Evolutionary conservation across 257 asterid species (phyloP).

Genomic region (Catharanthus roseus): DNA sequence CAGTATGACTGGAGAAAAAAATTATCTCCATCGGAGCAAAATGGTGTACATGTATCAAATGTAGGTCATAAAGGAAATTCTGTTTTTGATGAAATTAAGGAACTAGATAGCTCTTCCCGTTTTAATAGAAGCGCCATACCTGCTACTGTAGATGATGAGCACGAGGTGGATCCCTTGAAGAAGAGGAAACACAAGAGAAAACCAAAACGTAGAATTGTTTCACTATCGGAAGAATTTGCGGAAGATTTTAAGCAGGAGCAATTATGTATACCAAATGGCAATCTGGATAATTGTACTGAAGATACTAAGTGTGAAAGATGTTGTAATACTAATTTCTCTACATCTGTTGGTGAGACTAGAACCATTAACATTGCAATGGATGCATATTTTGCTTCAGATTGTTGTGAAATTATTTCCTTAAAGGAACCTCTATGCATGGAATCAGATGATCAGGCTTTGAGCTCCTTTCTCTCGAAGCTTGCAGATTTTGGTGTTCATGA

Average conservation of each 20-base stretch:
- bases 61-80: conserved; percentile 27
- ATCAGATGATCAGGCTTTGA: conserved; percentile 25
- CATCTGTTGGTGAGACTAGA: conserved; percentile 13
- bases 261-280: conserved; percentile 33
- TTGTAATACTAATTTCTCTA: conserved; percentile 21
- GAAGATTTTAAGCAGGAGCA: conserved; percentile 29
- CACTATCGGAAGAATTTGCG: conserved; percentile 56
- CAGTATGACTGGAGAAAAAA: conserved; percentile 18
- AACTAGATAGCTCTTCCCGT: conserved; percentile 22
- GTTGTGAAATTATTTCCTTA: conserved; percentile 19
- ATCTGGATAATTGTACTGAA: conserved; percentile 28
- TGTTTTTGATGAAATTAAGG: conserved; percentile 23
- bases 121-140: conserved; percentile 19
- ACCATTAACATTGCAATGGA: conserved; percentile 11
- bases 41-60: conserved; percentile 30
- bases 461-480: conserved; percentile 30
- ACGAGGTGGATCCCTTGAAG: conserved; percentile 38
- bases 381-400: conserved; percentile 10
- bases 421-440: conserved; percentile 18
- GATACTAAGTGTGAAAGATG: conserved; percentile 23
- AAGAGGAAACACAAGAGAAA: conserved; percentile 41
- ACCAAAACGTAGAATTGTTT: conserved; percentile 54
- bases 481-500: conserved; percentile 41
- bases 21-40: conserved; percentile 27
- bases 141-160: conserved; percentile 24